Evolutionary conservation across 805 yeast genomes (phyloP).

Genomic region (Ogataea trehalophila): DNA sequence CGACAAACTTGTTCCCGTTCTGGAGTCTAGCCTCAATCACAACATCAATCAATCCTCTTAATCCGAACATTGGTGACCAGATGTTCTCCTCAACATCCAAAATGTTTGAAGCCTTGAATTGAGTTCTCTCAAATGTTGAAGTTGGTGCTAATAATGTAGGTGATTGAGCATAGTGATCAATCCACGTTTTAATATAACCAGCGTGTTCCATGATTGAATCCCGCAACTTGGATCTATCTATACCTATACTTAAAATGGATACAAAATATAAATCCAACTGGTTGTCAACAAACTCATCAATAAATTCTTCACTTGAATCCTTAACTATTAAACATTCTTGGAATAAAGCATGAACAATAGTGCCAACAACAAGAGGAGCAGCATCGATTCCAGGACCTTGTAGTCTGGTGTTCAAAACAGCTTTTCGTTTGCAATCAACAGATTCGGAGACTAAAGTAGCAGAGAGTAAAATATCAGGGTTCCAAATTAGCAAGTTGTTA

Average conservation of each 20-base stretch:
- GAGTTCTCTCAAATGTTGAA: constrained; percentile 22
- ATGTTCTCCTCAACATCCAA: constrained; percentile 87
- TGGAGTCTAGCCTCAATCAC: constrained; percentile 58
- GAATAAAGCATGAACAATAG: constrained; percentile 72
- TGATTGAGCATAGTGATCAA: constrained; percentile 35
- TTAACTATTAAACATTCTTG: constrained; percentile 47
- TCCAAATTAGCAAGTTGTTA: constrained; percentile 63
- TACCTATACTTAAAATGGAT: constrained; percentile 52
- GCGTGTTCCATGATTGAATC: constrained; percentile 43
- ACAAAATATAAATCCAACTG: constrained; percentile 22
- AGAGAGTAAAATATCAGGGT: constrained; percentile 78
- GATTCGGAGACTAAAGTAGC: constrained; percentile 82
- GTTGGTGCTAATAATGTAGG: constrained; percentile 1
- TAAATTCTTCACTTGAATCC: constrained; percentile 33
- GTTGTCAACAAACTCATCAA: constrained; percentile 31
- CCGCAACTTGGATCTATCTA: constrained; percentile 40
- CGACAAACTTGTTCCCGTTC: constrained; percentile 45
- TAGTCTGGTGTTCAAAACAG: constrained; percentile 55
- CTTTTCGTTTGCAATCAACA: constrained; percentile 64
- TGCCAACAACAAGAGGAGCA: constrained; percentile 72
- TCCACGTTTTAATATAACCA: constrained; percentile 51
- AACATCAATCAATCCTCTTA: constrained; percentile 86
- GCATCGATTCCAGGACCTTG: constrained; percentile 60
- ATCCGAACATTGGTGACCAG: constrained; percentile 87
- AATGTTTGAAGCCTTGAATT: constrained; percentile 55